Evolutionary conservation across 78 protist genomes (phyloP).

Genomic region (Chrysochromulina parva): DNA sequence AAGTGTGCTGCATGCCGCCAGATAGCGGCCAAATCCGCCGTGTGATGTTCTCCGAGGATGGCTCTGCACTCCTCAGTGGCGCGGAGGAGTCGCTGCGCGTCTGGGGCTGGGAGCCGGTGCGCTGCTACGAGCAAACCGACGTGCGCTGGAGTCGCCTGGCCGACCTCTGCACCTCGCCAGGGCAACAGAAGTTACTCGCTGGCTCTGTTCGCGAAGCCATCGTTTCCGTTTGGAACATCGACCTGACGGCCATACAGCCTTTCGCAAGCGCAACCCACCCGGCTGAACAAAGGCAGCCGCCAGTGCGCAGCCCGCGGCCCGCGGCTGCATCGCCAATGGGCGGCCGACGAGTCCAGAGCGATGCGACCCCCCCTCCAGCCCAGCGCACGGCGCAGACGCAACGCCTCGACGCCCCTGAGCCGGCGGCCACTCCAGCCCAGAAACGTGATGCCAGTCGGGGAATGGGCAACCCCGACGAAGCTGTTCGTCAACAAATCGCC

Average conservation of each 20-base stretch:
- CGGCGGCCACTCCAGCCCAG: too few species aligned
- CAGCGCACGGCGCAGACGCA: too few species aligned
- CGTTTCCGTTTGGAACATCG: background rate
- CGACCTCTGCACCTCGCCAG: background rate
- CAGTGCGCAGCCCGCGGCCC: too few species aligned
- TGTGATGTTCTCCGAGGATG: background rate
- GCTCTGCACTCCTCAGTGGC: conserved; percentile 8
- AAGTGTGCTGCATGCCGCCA: background rate
- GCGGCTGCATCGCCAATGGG: too few species aligned
- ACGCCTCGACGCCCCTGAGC: too few species aligned
- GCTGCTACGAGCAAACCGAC: background rate
- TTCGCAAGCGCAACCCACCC: background rate
- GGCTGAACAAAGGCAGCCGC: too few species aligned
- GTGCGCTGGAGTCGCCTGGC: background rate
- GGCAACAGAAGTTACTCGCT: background rate
- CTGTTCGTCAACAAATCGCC: too few species aligned
- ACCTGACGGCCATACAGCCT: background rate
- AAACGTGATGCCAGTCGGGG: too few species aligned
- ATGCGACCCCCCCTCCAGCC: too few species aligned
- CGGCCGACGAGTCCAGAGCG: too few species aligned
- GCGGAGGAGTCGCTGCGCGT: conserved; percentile 23
- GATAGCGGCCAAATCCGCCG: background rate
- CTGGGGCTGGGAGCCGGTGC: conserved; percentile 12
- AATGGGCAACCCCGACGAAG: too few species aligned
- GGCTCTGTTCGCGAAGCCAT: background rate